phyloP scores from a whole-genome alignment of 352 stramenopile species.

The Globisporangium spiculum region DNA sequence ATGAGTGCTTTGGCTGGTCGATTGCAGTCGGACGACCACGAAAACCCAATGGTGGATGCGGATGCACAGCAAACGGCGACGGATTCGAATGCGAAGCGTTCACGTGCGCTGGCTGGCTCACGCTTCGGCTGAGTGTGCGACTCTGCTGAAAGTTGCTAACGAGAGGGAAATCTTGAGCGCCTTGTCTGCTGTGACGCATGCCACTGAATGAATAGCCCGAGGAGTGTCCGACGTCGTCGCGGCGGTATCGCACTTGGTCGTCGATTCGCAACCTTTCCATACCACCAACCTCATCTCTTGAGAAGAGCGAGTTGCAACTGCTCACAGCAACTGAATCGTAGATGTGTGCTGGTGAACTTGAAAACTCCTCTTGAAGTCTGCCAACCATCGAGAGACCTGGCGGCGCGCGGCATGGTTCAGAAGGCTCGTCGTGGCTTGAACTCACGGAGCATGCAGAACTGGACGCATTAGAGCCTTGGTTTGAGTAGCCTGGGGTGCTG shows the following conservation, averaged over 20 bases:
- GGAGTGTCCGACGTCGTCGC: background rate
- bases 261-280: conserved; percentile 15
- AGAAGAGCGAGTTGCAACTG: conserved; percentile 10
- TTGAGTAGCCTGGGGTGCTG: conserved; percentile 19
- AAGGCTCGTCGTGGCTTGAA: conserved; percentile 22
- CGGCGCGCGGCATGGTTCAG: conserved; percentile 22
- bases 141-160: background rate
- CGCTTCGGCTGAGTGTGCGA: conserved; percentile 1
- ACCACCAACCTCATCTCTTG: background rate
- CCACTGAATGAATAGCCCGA: conserved; percentile 11
- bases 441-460: conserved; percentile 21
- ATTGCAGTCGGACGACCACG: background rate
- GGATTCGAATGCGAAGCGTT: background rate
- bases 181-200: background rate
- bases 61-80: conserved; percentile 7
- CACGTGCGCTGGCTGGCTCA: conserved; percentile 11
- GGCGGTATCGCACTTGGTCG: background rate
- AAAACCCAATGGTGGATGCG: background rate
- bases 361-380: conserved; percentile 80
- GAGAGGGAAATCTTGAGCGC: background rate
- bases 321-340: conserved; percentile 27
- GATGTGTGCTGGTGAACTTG: conserved; percentile 60
- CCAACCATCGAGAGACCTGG: conserved; percentile 62
- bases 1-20: conserved; percentile 10
- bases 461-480: conserved; percentile 22